These are phyloP conservation scores for Moricandia moricandioides DNA, from an alignment of 345 rosid species.

Conservation along the genomic window DNA sequence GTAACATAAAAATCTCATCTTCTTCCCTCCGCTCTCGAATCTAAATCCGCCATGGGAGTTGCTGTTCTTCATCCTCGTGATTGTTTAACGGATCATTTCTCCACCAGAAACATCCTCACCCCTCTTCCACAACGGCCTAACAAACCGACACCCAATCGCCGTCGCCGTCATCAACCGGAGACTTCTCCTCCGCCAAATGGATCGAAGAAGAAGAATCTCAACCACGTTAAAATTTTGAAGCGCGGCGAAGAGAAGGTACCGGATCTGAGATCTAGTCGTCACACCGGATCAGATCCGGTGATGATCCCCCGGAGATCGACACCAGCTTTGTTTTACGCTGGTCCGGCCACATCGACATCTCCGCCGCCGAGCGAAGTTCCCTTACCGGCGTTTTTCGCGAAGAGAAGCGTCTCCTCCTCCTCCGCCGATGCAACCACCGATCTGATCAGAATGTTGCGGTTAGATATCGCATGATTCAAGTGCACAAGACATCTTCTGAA, in stretches of 20 bases:
- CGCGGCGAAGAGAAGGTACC: conserved; percentile 48
- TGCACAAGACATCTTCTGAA: conserved; percentile 2
- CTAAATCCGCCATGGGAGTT: conserved; percentile 47
- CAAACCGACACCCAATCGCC: conserved; percentile 37
- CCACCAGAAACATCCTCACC: conserved; percentile 15
- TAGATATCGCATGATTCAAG: conserved; percentile 27
- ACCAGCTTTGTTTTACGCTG: conserved; percentile 54
- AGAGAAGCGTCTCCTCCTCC: conserved; percentile 28
- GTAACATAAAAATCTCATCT: background rate
- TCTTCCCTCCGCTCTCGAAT: background rate
- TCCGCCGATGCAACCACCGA: conserved; percentile 49
- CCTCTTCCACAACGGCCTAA: conserved; percentile 27
- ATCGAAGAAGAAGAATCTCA: conserved; percentile 8
- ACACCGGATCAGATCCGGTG: conserved; percentile 37
- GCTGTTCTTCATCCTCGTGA: conserved; percentile 56
- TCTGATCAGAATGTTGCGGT: conserved; percentile 48
- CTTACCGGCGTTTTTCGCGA: conserved; percentile 61
- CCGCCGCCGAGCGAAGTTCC: conserved; percentile 89
- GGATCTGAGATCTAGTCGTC: conserved; percentile 31
- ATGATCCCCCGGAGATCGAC: conserved; percentile 23
- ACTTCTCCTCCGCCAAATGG: background rate
- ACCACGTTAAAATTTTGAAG: conserved; percentile 52
- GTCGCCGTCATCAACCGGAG: conserved; percentile 30
- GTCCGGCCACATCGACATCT: conserved; percentile 58
- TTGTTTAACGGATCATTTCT: conserved; percentile 28